Conservation (phyloP, 1,139 yeast species). For the Candida labiduridarum region DNA sequence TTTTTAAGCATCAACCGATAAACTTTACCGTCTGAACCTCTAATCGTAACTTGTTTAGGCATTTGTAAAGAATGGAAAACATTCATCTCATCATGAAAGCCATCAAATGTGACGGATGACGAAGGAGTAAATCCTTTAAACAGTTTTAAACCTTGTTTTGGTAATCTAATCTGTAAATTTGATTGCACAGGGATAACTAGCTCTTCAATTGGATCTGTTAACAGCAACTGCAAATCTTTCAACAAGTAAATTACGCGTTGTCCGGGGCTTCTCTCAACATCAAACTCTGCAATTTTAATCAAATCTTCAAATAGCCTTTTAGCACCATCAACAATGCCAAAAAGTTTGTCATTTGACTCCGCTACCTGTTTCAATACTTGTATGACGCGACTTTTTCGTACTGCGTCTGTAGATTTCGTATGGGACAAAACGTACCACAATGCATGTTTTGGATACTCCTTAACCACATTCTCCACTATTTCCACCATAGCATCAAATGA, state of each 20-base stretch:
- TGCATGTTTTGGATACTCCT: conserved; percentile 77
- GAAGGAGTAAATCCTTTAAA: conserved; percentile 57
- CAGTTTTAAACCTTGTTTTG: conserved; percentile 48
- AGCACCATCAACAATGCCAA: conserved; percentile 22
- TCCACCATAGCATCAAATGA: conserved; percentile 59
- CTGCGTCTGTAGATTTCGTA: conserved; percentile 62
- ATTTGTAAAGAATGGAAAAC: conserved; percentile 81
- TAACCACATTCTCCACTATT: conserved; percentile 59
- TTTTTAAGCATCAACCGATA: conserved; percentile 82
- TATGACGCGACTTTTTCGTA: conserved; percentile 55
- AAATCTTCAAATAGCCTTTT: conserved; percentile 36
- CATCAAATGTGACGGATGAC: conserved; percentile 54
- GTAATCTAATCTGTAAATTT: conserved; percentile 70
- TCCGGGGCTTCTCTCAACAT: conserved; percentile 32
- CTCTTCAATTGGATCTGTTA: conserved; percentile 55
- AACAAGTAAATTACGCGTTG: conserved; percentile 37
- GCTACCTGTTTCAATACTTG: conserved; percentile 22
- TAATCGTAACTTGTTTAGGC: conserved; percentile 76
- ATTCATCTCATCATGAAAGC: conserved; percentile 63
- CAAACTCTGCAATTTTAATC: conserved; percentile 37
- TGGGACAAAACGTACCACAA: conserved; percentile 86
- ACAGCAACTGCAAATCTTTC: conserved; percentile 49
- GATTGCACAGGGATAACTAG: conserved; percentile 82
- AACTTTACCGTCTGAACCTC: conserved; percentile 74
- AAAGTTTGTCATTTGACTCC: neutral